Conservation (phyloP, 495 filamentous ascomycete species). For the Paragyromitra xinjiangensis region DNA sequence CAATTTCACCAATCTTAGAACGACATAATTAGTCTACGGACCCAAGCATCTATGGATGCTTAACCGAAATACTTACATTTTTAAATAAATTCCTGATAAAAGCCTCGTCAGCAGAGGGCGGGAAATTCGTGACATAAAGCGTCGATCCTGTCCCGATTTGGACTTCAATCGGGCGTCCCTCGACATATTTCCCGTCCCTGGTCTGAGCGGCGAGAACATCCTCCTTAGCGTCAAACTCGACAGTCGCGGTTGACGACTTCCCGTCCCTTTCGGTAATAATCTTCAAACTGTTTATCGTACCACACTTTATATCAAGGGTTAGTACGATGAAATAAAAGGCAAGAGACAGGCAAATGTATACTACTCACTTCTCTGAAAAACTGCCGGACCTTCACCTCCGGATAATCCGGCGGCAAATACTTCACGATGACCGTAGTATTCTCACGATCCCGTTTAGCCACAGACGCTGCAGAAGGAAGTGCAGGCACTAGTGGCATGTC, state of each 20-base stretch:
- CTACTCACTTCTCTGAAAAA: conserved; percentile 81
- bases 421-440: conserved; percentile 83
- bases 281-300: conserved; percentile 78
- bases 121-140: conserved; percentile 90
- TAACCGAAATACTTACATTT: conserved; percentile 60
- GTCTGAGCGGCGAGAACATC: conserved; percentile 83
- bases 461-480: conserved; percentile 59
- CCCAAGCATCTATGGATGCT: background rate
- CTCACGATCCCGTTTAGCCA: conserved; percentile 82
- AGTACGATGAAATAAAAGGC: conserved; percentile 11
- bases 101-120: conserved; percentile 80
- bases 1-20: conserved; percentile 75
- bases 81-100: conserved; percentile 81
- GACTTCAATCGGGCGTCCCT: conserved; percentile 74
- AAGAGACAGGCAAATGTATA: background rate
- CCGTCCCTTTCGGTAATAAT: conserved; percentile 67
- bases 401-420: conserved; percentile 73
- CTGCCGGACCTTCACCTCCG: conserved; percentile 76
- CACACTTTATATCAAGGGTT: conserved; percentile 65
- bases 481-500: conserved; percentile 53
- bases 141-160: conserved; percentile 76
- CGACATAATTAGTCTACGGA: conserved; percentile 49
- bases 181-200: conserved; percentile 77
- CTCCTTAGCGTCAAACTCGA: conserved; percentile 84
- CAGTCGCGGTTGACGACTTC: conserved; percentile 72